Evolutionary conservation across 2,329 filamentous ascomycete species (phyloP), one percentile per base, ranked within the genome.

Genomic region (Pseudogymnoascus sp.): DNA sequence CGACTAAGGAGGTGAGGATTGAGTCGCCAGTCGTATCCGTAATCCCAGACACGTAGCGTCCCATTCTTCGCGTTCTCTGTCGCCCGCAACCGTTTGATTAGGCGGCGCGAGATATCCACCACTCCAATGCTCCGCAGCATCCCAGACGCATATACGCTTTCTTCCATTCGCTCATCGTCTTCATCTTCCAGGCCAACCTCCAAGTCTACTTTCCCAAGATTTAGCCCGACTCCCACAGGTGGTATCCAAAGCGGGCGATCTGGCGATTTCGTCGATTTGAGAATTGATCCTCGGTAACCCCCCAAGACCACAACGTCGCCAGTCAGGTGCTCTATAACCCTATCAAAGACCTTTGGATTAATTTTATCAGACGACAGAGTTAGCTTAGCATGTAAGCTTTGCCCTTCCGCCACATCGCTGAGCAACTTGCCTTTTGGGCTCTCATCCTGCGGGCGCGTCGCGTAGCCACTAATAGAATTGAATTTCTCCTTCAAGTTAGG

Each of bases 121-220:
- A 92, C 92, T 0, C 93, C 93, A 66, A 97, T 91, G 70, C 96
- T 87, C 50, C 91, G 88, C n/a, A 97, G 80, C 84, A 96, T 95
- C 6, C 92, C 92, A 2, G 87, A 91, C 0, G 92, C 82, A 61
- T 92, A 88, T 65, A 97, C 91, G n/a, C 80, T 86, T 64, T 95
- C 83, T 67, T 89, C 85, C 85, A 94, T 94, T 4, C 78, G 82
- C 69, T 91, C 88, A 70, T 97, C 93, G 63, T 95, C 92, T 69
- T 92, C 88, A 1, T 84, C 84, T 12, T 89, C 82, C 4, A 97
- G 76, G 0, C 92, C 92, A 8, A 97, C 88, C 73, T 96, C 91
- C 3, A 97, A 80, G 72, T 97, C 91, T 1, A 93, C 92, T 72
- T 94, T 96, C 63, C 92, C 87, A 65, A 97, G 84, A 69, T 96